Evolutionary conservation across 345 rosid species (phyloP).

Genomic region (Lepidium didymum): DNA sequence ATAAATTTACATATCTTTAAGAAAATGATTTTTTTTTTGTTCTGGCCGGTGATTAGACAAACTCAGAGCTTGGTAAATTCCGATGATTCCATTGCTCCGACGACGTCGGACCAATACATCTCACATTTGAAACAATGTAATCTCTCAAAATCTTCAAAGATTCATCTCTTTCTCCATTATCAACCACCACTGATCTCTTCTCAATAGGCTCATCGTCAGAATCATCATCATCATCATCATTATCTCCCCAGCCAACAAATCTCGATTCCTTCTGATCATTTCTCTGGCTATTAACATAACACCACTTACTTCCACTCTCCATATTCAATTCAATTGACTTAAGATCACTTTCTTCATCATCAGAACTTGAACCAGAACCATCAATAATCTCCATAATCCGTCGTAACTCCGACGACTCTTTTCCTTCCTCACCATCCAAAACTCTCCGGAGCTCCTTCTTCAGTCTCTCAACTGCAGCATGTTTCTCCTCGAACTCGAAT

Average conservation of each 20-base stretch:
- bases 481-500: conserved; percentile 81
- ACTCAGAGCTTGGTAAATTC: conserved; percentile 14
- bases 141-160: conserved; percentile 53
- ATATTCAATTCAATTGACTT: conserved; percentile 90
- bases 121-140: conserved; percentile 38
- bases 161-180: conserved; percentile 44
- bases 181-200: conserved; percentile 34
- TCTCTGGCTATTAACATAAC: conserved; percentile 34
- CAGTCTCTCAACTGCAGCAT: conserved; percentile 62
- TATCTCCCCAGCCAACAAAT: conserved; percentile 27
- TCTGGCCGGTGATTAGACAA: conserved; percentile 19
- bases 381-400: conserved; percentile 41
- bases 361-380: conserved; percentile 40
- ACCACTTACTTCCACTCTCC: conserved; percentile 82
- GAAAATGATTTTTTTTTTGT: background rate
- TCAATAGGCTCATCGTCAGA: conserved; percentile 37
- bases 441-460: conserved; percentile 64
- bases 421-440: conserved; percentile 32
- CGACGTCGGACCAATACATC: conserved; percentile 17
- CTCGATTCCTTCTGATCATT: background rate
- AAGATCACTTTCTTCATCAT: conserved; percentile 69
- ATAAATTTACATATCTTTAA: no score
- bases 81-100: conserved; percentile 24
- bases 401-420: conserved; percentile 31
- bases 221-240: conserved; percentile 30